These are phyloP conservation scores for Oryza rufipogon DNA, from an alignment of 176 grass and related monocot species.

Conservation along the genomic window DNA sequence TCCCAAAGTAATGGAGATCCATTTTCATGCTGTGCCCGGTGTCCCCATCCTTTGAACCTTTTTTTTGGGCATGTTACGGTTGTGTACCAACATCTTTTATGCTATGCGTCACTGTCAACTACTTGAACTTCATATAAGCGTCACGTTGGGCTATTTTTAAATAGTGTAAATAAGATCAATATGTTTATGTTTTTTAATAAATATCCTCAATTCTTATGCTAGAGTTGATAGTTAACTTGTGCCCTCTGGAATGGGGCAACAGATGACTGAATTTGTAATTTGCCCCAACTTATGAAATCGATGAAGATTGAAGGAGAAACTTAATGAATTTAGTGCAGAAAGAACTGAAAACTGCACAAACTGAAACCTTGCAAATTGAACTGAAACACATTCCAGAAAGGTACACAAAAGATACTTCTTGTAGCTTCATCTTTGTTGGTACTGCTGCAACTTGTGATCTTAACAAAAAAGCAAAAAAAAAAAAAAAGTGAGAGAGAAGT, in stretches of 20 bases:
- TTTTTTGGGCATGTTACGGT: slow-evolving; percentile 21
- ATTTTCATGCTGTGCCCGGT: background rate
- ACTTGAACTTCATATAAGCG: background rate
- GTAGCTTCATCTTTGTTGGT: slow-evolving; percentile 18
- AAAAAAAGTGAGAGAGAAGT: background rate
- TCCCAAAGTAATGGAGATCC: background rate
- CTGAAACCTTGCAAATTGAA: slow-evolving; percentile 51
- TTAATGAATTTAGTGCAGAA: slow-evolving; percentile 48
- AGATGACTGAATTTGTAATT: slow-evolving; percentile 50
- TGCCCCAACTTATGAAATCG: slow-evolving; percentile 39
- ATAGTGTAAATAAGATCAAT: background rate
- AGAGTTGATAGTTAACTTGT: background rate
- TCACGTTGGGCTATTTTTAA: slow-evolving; percentile 9
- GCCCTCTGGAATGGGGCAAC: slow-evolving; percentile 1
- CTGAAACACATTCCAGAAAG: slow-evolving; percentile 34
- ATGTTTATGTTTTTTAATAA: slow-evolving; percentile 22
- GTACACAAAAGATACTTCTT: slow-evolving; percentile 16
- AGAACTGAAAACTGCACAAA: slow-evolving; percentile 47
- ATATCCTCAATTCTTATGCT: background rate
- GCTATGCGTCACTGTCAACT: slow-evolving; percentile 1
- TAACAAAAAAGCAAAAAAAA: background rate
- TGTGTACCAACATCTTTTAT: background rate
- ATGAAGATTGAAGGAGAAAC: slow-evolving; percentile 54
- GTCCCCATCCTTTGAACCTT: background rate
- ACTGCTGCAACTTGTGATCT: slow-evolving; percentile 11